phyloP scores from a whole-genome alignment of 2,329 filamentous ascomycete species.

The Fusarium miscanthi region DNA sequence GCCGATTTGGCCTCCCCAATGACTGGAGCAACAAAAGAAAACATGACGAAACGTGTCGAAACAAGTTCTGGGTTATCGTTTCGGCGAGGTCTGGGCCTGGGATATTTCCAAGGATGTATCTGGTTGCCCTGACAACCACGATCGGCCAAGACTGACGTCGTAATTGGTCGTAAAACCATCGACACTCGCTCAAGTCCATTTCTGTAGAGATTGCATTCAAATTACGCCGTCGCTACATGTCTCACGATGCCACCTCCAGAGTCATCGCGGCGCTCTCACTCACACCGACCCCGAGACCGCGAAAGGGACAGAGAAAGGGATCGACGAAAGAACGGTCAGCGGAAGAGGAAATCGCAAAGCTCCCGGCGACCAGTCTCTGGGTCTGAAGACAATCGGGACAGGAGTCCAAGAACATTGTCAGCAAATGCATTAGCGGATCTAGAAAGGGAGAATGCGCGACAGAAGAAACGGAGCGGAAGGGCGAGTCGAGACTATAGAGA shows the following conservation, averaged over 20 bases:
- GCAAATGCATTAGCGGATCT: constrained; percentile 73
- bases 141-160: constrained; percentile 12
- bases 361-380: constrained; percentile 48
- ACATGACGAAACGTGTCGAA: neutral
- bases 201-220: constrained; percentile 42
- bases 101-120: constrained; percentile 3
- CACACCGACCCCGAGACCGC: constrained; percentile 33
- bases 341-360: constrained; percentile 50
- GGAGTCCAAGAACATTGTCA: constrained; percentile 52
- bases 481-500: constrained; percentile 26
- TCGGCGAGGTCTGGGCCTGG: neutral
- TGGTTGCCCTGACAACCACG: neutral
- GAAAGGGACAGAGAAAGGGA: constrained; percentile 42
- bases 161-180: constrained; percentile 12
- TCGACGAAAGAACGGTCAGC: constrained; percentile 49
- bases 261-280: constrained; percentile 48
- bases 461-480: constrained; percentile 52
- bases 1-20: neutral
- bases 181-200: constrained; percentile 19
- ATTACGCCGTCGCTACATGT: constrained; percentile 26
- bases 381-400: constrained; percentile 50
- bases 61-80: neutral
- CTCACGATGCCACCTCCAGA: constrained; percentile 52
- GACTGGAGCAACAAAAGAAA: neutral
- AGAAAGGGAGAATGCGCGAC: constrained; percentile 66